Base-by-base conservation (phyloP, 805 yeast genomes). In the Candida koratica region DNA sequence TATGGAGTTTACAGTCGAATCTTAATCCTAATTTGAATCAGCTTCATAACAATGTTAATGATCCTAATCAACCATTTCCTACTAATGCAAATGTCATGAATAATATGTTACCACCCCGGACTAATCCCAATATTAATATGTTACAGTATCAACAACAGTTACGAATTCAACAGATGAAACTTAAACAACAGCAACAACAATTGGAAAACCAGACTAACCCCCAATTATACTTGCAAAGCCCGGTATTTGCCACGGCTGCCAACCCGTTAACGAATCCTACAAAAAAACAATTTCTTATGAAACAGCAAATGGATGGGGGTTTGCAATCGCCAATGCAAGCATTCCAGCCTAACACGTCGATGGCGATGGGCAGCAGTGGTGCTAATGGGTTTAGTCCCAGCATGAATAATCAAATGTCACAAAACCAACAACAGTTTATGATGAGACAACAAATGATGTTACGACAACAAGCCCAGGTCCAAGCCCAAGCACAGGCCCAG, bases 1-100 rank as follows among this genome's bases (percentile, higher is more conserved):
- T 76, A 10, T 69, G 76, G 72, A 59, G 71, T 11, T 39, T 71
- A n/a, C 75, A 73, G 43, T 59, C 69, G 7, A 67, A 62, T 34
- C 64, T 74, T 23, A 56, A 58, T 42, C 61, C 61, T 11, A 49
- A 49, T 24, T 37, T 60, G 38, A 56, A 56, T 32, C 62, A 55
- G 32, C 22, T 49, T 14, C 34, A 36, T 29, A 28, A 17, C 18
- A 36, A 46, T 10, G 38, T 34, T 32, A 34, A 27, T 28, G 32
- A 36, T 29, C 22, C 25, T 10, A 36, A 25, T 18, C 19, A 18
- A 12, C 3, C 7, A 8, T 20, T 20, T 10, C 7, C 13, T 13
- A 24, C 25, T 20, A 24, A 18, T 17, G 7, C 25, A 4, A 23
- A 20, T 32, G 17, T 24, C 14, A 19, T 27, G 15, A 16, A n/a